Percentiles rank a stretch among this genome's conserved stretches.
Conservation (phyloP, 2,329 filamentous ascomycete genomes). For the Trichoderma afroharzianum region DNA sequence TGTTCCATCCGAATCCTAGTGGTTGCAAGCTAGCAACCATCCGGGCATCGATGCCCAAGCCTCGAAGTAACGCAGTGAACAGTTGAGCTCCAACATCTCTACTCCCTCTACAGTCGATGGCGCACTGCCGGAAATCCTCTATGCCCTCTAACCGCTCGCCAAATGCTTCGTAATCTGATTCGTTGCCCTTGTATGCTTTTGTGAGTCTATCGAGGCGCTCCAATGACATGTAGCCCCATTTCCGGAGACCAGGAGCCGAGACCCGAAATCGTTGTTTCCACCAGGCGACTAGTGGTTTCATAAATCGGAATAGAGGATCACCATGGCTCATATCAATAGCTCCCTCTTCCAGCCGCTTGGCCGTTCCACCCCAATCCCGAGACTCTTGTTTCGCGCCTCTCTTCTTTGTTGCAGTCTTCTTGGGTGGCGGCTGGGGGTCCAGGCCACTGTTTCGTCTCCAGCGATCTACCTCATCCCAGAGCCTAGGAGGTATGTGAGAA, state of each 20-base stretch:
- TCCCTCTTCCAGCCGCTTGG: slow-evolving; percentile 65
- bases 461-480: slow-evolving; percentile 69
- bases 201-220: slow-evolving; percentile 70
- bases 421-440: slow-evolving; percentile 24
- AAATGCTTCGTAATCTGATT: slow-evolving; percentile 63
- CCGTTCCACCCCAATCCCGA: slow-evolving; percentile 67
- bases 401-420: slow-evolving; percentile 28
- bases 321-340: slow-evolving; percentile 74
- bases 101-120: slow-evolving; percentile 71
- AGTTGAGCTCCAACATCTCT: slow-evolving; percentile 85
- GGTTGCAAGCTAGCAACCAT: slow-evolving; percentile 84
- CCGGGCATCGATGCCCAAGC: slow-evolving; percentile 74
- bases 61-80: slow-evolving; percentile 80
- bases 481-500: slow-evolving; percentile 63
- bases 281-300: slow-evolving; percentile 74
- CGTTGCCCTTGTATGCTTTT: slow-evolving; percentile 63
- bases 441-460: slow-evolving; percentile 69
- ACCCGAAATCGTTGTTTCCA: slow-evolving; percentile 84
- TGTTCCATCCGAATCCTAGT: slow-evolving; percentile 86
- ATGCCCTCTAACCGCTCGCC: slow-evolving; percentile 72
- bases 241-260: slow-evolving; percentile 76
- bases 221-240: slow-evolving; percentile 82
- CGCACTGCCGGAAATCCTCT: slow-evolving; percentile 64
- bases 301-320: slow-evolving; percentile 73
- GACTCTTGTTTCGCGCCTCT: slow-evolving; percentile 30